phyloP scores from a whole-genome alignment of 495 filamentous ascomycete species.

The Beverwykella pulmonaria region DNA sequence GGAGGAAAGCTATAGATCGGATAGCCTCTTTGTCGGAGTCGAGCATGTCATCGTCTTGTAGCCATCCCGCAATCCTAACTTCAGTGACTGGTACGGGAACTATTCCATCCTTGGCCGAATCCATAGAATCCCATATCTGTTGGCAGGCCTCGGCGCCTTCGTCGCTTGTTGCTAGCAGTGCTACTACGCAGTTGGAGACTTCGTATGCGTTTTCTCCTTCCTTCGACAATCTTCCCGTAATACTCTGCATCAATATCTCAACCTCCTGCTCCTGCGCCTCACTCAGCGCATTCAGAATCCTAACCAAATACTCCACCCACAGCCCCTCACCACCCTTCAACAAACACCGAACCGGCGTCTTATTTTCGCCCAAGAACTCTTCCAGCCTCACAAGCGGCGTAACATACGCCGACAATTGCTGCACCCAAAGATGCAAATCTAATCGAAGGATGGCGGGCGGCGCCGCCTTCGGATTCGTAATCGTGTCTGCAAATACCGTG shows the following conservation, averaged over 20 bases:
- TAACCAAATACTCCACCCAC: slow-evolving; percentile 11
- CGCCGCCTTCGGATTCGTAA: slow-evolving; percentile 3
- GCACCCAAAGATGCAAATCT: slow-evolving; percentile 22
- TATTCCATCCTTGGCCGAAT: background rate
- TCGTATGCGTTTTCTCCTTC: slow-evolving; percentile 16
- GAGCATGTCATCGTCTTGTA: slow-evolving; percentile 10
- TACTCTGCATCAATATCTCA: slow-evolving; percentile 26
- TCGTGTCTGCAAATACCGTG: slow-evolving; percentile 22
- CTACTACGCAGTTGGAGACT: background rate
- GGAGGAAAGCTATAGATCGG: slow-evolving; percentile 8
- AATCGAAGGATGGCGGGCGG: slow-evolving; percentile 3
- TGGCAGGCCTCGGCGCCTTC: slow-evolving; percentile 22
- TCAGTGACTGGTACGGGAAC: slow-evolving; percentile 5
- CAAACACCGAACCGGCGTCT: slow-evolving; percentile 11
- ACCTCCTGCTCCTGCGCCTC: background rate
- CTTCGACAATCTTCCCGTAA: slow-evolving; percentile 1
- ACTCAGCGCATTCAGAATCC: slow-evolving; percentile 14
- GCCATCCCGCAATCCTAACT: slow-evolving; percentile 15
- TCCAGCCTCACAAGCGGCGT: slow-evolving; percentile 22
- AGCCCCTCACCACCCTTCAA: slow-evolving; percentile 21
- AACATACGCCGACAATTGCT: slow-evolving; percentile 17
- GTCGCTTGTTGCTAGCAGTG: background rate
- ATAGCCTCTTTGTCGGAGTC: slow-evolving; percentile 22
- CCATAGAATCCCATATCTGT: slow-evolving; percentile 13
- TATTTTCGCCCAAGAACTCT: slow-evolving; percentile 1